Percentiles rank a stretch among this genome's conserved stretches.
phyloP scores from a whole-genome alignment of 2,329 filamentous ascomycete genomes.

The Pleurostoma richardsiae region DNA sequence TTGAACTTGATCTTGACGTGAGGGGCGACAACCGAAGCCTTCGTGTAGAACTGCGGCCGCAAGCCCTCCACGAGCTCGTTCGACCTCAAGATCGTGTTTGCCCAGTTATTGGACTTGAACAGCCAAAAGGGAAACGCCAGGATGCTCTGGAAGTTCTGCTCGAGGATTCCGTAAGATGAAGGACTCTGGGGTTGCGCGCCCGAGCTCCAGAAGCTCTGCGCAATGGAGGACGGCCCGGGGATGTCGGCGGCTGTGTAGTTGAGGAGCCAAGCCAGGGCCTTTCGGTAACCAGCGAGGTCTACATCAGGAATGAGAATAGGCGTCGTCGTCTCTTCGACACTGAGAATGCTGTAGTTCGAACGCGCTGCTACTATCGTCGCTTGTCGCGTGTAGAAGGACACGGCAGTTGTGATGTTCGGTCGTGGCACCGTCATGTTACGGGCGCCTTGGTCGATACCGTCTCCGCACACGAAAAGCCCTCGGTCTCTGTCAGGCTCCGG shows the following conservation, averaged over 20 bases:
- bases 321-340: constrained; percentile 1
- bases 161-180: constrained; percentile 9
- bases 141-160: constrained; percentile 15
- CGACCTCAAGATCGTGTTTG: constrained; percentile 7
- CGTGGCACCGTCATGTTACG: not conserved
- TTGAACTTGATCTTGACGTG: constrained; percentile 6
- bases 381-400: constrained; percentile 5
- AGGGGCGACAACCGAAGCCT: constrained; percentile 10
- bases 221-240: constrained; percentile 9
- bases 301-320: not conserved
- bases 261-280: constrained; percentile 11
- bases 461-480: not conserved
- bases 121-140: constrained; percentile 16
- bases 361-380: constrained; percentile 3
- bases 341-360: constrained; percentile 10
- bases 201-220: constrained; percentile 11
- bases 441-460: not conserved
- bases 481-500: too few species aligned
- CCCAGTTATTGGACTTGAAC: constrained; percentile 17
- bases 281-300: constrained; percentile 4
- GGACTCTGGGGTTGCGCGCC: constrained; percentile 1
- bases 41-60: constrained; percentile 13
- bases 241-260: constrained; percentile 11
- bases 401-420: constrained; percentile 8
- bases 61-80: constrained; percentile 6